Base-by-base conservation (phyloP, 169 alveolate species). In the Babesia bigemina region DNA sequence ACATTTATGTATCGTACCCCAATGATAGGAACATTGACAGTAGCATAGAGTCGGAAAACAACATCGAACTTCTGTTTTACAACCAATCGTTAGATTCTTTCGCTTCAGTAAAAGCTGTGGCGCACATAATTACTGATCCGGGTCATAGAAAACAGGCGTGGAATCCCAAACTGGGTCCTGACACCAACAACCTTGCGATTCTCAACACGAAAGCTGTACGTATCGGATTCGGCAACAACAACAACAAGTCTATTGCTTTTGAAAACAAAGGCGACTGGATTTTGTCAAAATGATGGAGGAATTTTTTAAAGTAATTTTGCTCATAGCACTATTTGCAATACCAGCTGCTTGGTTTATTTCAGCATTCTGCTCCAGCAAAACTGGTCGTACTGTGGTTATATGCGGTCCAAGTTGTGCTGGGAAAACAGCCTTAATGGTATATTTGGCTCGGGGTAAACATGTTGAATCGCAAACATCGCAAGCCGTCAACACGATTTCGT, bases 391-490 rank as follows among this genome's bases (percentile, higher is more conserved):
- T 36, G 76, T 67, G 26, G 76, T 44, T 26, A 6, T 67, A 0
- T 67, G 76, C 56, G 76, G 76, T 3, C 76, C 76, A 17, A 67
- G 76, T 52, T 55, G 22, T 4, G 21, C 66, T 28, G 76, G 76
- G 12, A 67, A 67, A 47, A 67, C 76, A 0, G 63, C 66, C 7
- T 24, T 67, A 12, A 17, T 67, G 55, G n/a, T 67, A 28, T 24
- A 26, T 11, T 29, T 67, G 53, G 53, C 65, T 11, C 3, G 76
- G 36, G 76, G 76, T 24, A 24, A 33, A 21, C 65, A 67, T 29
- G 36, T 67, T 10, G 65, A 67, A 52, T 53, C 76, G 76, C 76
- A 67, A 67, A 67, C 76, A 36, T 67, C 76, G 65, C 63, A 53
- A 53, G 14, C 58, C 21, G 76, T 55, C 29, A 67, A 67, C 14